Conservation (phyloP, 257 asterid species). For the Solanum medicagineum region DNA sequence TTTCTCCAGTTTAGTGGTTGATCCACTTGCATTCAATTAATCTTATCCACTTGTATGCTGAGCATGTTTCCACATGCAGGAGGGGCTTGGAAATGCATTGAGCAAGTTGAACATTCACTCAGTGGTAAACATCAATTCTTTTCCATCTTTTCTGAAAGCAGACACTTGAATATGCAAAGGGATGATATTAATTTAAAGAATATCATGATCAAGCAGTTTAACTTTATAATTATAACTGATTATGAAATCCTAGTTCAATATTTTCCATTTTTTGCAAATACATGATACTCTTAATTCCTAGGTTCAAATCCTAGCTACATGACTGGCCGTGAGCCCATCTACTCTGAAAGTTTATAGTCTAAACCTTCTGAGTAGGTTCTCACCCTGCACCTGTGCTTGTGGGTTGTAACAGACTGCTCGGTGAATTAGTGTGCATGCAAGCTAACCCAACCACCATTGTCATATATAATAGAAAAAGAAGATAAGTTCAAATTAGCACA, state of each 20-base stretch:
- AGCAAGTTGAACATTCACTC: conserved; percentile 50
- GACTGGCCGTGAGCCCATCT: not conserved
- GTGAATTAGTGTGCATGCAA: not conserved
- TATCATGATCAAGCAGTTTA: not conserved
- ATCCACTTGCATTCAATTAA: not conserved
- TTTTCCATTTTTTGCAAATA: not conserved
- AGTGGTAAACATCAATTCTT: conserved; percentile 44
- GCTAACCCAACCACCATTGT: not conserved
- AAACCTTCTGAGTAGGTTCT: not conserved
- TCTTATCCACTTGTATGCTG: not conserved
- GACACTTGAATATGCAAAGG: not conserved
- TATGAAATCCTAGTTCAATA: not conserved
- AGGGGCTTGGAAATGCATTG: conserved; percentile 47
- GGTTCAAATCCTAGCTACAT: not conserved
- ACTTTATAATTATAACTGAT: not conserved
- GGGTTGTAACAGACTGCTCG: not conserved
- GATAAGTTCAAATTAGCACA: not conserved
- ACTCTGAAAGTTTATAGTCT: no score
- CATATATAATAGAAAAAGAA: not conserved
- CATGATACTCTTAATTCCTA: not conserved
- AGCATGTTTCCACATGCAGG: conserved; percentile 42
- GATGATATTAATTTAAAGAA: not conserved
- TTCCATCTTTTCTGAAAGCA: not conserved
- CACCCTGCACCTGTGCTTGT: not conserved
- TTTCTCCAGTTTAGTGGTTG: not conserved